Evolutionary conservation across 495 filamentous ascomycete species (phyloP).

Genomic region (Umbilicaria muhlenbergii): DNA sequence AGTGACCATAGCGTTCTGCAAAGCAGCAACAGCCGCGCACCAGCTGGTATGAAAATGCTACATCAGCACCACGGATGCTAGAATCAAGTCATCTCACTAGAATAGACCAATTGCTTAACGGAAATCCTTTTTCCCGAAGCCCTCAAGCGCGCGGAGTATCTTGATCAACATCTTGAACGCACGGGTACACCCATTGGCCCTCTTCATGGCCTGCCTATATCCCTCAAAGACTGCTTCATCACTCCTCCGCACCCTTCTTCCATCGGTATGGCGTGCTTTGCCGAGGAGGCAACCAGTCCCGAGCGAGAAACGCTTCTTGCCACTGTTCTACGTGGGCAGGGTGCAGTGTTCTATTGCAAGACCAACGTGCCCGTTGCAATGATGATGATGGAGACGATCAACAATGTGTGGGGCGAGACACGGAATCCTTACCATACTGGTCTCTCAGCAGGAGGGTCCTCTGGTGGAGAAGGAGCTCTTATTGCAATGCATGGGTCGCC

Average conservation of each 20-base stretch:
- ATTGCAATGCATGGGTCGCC: conserved; percentile 44
- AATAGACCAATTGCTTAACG: conserved; percentile 47
- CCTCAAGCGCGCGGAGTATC: conserved; percentile 35
- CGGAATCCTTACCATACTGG: conserved; percentile 11
- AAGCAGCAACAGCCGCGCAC: conserved; percentile 28
- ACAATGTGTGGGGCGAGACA: conserved; percentile 31
- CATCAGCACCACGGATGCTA: conserved; percentile 14
- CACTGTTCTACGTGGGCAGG: conserved; percentile 9
- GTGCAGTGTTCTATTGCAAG: conserved; percentile 47
- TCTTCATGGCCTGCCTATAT: conserved; percentile 52
- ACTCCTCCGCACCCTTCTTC: conserved; percentile 40
- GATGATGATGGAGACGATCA: conserved; percentile 33
- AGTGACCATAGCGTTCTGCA: conserved; percentile 44
- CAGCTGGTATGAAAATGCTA: conserved; percentile 13
- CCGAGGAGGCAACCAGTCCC: neutral
- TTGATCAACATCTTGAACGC: conserved; percentile 37
- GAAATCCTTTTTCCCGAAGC: conserved; percentile 52
- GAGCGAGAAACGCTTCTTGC: conserved; percentile 26
- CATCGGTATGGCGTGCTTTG: conserved; percentile 40
- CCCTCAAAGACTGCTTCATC: conserved; percentile 52
- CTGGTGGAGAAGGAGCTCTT: conserved; percentile 52
- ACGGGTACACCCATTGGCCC: conserved; percentile 38
- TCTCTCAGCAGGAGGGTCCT: conserved; percentile 43
- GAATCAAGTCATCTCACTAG: conserved; percentile 43
- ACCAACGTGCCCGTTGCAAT: conserved; percentile 39